A percentile compares a stretch with the other conserved stretches of the same genome.
Conservation (phyloP, 2,329 filamentous ascomycete species). For the Scytalidium sp. region DNA sequence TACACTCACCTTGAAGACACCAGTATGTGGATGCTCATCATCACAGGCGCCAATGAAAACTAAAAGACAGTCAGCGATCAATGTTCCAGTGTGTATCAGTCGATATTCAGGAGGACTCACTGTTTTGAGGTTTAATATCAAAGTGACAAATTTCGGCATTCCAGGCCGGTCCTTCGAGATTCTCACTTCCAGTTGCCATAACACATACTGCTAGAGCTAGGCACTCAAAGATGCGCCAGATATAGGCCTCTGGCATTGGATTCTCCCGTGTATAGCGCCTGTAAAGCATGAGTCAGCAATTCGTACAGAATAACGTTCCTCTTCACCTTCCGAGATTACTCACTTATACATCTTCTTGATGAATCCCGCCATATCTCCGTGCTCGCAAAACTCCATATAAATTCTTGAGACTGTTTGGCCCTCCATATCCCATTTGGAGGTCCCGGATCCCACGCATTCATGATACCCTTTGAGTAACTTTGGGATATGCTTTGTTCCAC, state of each 20-base stretch:
- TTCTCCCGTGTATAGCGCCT: not conserved
- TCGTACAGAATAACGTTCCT: not conserved
- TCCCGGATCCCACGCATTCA: slow-evolving; percentile 1
- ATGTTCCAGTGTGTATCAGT: not conserved
- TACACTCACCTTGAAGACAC: not conserved
- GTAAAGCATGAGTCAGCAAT: not conserved
- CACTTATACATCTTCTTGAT: not conserved
- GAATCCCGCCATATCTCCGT: not conserved
- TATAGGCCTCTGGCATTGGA: slow-evolving; percentile 5
- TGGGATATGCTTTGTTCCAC: slow-evolving; percentile 3
- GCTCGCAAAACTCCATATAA: slow-evolving; percentile 7
- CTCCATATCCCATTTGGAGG: not conserved
- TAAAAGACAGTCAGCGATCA: not conserved
- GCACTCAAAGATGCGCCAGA: slow-evolving; percentile 11
- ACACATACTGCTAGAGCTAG: slow-evolving; percentile 6
- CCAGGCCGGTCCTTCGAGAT: not conserved
- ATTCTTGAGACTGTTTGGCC: not conserved
- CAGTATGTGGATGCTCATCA: not conserved
- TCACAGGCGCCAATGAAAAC: not conserved
- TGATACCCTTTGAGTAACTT: slow-evolving; percentile 5
- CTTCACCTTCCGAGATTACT: not conserved
- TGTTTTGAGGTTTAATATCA: slow-evolving; percentile 11
- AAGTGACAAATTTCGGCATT: slow-evolving; percentile 8
- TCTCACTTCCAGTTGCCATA: slow-evolving; percentile 5
- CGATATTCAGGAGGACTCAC: slow-evolving; percentile 1